Evolutionary conservation across 495 filamentous ascomycete species (phyloP).

Genomic region (Trichoderma orchidacearum): DNA sequence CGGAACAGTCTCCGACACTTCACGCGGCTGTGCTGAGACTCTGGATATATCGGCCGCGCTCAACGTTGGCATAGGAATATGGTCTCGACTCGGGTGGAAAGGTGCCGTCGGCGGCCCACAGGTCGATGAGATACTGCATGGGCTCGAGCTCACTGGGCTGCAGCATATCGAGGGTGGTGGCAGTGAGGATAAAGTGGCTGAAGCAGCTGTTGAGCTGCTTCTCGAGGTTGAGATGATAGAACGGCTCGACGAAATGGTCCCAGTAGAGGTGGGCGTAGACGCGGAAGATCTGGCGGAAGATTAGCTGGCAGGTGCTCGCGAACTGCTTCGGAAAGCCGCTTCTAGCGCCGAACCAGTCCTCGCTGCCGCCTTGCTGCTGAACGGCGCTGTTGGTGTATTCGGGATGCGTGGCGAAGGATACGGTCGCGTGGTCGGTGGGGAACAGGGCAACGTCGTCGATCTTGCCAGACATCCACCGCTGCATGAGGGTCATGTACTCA

Average conservation of each 20-base stretch:
- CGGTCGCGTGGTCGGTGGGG: constrained; percentile 54
- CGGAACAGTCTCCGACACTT: no score
- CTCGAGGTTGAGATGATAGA: constrained; percentile 70
- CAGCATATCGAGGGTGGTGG: constrained; percentile 69
- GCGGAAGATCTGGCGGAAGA: constrained; percentile 95
- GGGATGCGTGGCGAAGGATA: constrained; percentile 39
- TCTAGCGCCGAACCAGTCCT: constrained; percentile 70
- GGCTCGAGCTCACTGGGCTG: constrained; percentile 77
- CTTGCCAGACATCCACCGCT: constrained; percentile 88
- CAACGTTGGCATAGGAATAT: constrained; percentile 38
- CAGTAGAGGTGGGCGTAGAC: constrained; percentile 89
- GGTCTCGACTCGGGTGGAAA: constrained; percentile 58
- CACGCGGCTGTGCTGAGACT: background rate
- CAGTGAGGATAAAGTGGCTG: constrained; percentile 82
- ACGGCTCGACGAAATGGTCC: constrained; percentile 67
- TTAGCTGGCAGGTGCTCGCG: constrained; percentile 70
- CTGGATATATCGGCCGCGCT: constrained; percentile 14
- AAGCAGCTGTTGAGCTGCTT: constrained; percentile 92
- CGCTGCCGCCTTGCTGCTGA: constrained; percentile 14
- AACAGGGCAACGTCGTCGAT: constrained; percentile 76
- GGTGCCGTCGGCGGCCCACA: constrained; percentile 74
- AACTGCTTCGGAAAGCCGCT: constrained; percentile 82
- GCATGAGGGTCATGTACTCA: constrained; percentile 83
- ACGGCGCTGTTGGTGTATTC: constrained; percentile 28
- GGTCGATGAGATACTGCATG: constrained; percentile 81